Percentiles rank a stretch among this genome's conserved stretches.
Conservation (phyloP, 371 early-diverging fungal species). For the Rhizoclosmatium hyalinum region DNA sequence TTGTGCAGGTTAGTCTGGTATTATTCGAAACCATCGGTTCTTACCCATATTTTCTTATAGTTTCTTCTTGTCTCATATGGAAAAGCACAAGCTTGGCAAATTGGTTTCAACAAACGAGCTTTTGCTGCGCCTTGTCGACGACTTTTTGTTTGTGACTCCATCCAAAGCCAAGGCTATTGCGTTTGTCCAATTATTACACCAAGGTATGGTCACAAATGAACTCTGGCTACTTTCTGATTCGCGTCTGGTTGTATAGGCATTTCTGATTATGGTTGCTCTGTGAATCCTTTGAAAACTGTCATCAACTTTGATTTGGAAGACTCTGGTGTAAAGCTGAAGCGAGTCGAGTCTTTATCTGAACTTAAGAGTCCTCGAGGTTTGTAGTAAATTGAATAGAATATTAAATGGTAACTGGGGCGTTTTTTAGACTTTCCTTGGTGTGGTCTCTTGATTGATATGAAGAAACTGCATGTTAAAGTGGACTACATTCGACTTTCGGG, state of each 20-base stretch:
- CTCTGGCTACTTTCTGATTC: neutral
- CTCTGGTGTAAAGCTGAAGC: conserved; percentile 37
- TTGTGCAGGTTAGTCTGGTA: conserved; percentile 73
- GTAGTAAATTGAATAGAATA: neutral
- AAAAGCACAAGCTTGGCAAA: conserved; percentile 53
- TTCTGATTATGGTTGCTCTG: conserved; percentile 65
- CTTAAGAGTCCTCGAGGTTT: conserved; percentile 10
- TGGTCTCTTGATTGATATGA: conserved; percentile 73
- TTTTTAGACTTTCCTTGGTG: conserved; percentile 84
- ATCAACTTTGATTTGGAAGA: conserved; percentile 65
- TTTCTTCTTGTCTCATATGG: conserved; percentile 78
- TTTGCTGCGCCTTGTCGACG: conserved; percentile 80
- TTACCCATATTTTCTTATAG: conserved; percentile 39
- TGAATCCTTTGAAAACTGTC: conserved; percentile 69
- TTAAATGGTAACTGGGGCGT: neutral
- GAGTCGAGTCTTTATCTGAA: conserved; percentile 22
- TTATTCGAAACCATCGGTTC: neutral
- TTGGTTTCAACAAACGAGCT: conserved; percentile 31
- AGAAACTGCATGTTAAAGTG: conserved; percentile 65
- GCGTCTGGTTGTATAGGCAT: conserved; percentile 41
- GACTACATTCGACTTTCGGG: conserved; percentile 66
- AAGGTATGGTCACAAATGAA: conserved; percentile 41
- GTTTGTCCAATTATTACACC: conserved; percentile 62
- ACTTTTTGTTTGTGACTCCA: conserved; percentile 77
- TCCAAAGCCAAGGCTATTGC: conserved; percentile 47